A percentile compares a stretch with the other conserved stretches of the same genome.
Evolutionary conservation across 495 filamentous ascomycete species (phyloP).

Genomic region (Podospora pseudoanserina): DNA sequence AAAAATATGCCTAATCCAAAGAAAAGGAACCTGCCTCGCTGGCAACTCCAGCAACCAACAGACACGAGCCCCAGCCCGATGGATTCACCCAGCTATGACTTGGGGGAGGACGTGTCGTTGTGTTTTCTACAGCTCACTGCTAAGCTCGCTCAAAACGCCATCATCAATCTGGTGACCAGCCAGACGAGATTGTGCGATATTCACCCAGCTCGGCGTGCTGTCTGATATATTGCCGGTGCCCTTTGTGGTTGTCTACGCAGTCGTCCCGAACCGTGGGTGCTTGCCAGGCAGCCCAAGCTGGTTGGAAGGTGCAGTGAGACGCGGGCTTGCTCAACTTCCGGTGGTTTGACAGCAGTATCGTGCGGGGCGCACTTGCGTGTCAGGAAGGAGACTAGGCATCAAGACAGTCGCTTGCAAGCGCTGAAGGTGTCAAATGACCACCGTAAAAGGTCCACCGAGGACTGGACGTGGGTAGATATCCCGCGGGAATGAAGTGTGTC

Average conservation of each 20-base stretch:
- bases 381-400: slow-evolving; percentile 40
- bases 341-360: slow-evolving; percentile 26
- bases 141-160: slow-evolving; percentile 28
- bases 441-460: slow-evolving; percentile 35
- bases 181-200: slow-evolving; percentile 21
- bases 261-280: slow-evolving; percentile 34
- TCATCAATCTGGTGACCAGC: slow-evolving; percentile 33
- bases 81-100: slow-evolving; percentile 15
- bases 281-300: slow-evolving; percentile 52
- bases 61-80: slow-evolving; percentile 7
- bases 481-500: slow-evolving; percentile 43
- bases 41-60: slow-evolving; percentile 9
- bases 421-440: slow-evolving; percentile 21
- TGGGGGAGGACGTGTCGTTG: background rate
- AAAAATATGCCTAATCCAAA: background rate
- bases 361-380: slow-evolving; percentile 22
- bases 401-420: slow-evolving; percentile 27
- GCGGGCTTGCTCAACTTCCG: slow-evolving; percentile 48
- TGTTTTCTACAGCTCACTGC: slow-evolving; percentile 29
- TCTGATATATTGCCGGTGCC: slow-evolving; percentile 25
- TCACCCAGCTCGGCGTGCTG: slow-evolving; percentile 23
- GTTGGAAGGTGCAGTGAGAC: slow-evolving; percentile 39
- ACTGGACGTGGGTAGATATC: slow-evolving; percentile 42
- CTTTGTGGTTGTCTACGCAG: slow-evolving; percentile 20
- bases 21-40: background rate